Conservation (phyloP, 768 basidiomycete genomes). For the Rhodotorula kratochvilovae region DNA sequence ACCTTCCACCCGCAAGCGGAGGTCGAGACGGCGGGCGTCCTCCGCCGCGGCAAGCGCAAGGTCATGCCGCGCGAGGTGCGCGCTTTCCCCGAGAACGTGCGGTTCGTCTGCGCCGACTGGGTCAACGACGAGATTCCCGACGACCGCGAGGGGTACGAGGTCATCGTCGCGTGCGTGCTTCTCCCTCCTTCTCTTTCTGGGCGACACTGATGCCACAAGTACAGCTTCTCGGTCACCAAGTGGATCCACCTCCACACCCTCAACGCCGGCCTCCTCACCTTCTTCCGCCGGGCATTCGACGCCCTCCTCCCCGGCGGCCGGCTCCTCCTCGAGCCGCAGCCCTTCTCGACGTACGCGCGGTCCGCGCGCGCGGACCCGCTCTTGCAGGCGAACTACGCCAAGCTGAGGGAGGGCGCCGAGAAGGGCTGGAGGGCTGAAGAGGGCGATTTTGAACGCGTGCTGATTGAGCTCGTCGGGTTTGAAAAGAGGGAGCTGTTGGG, state of each 20-base stretch:
- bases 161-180: conserved; percentile 66
- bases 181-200: too few species aligned
- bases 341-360: conserved; percentile 77
- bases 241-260: conserved; percentile 85
- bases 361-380: conserved; percentile 55
- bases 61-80: conserved; percentile 25
- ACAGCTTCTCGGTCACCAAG: conserved; percentile 77
- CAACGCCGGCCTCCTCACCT: conserved; percentile 64
- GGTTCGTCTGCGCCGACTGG: conserved; percentile 73
- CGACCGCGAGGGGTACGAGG: conserved; percentile 60
- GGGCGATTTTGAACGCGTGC: conserved; percentile 54
- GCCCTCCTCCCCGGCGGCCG: conserved; percentile 58
- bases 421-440: conserved; percentile 34
- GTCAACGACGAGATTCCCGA: conserved; percentile 56
- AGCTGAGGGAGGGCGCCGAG: conserved; percentile 60
- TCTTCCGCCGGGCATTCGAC: conserved; percentile 62
- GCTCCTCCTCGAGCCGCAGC: conserved; percentile 77
- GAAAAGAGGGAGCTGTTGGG: conserved; percentile 48
- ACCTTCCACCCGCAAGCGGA: conserved; percentile 13
- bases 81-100: conserved; percentile 71
- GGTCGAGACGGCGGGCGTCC: conserved; percentile 5
- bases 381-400: conserved; percentile 60
- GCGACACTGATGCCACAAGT: too few species aligned
- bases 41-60: conserved; percentile 16
- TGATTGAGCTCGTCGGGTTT: conserved; percentile 65